Evolutionary conservation across 2,329 filamentous ascomycete species (phyloP).

Genomic region (Trichophyton rubrum): DNA sequence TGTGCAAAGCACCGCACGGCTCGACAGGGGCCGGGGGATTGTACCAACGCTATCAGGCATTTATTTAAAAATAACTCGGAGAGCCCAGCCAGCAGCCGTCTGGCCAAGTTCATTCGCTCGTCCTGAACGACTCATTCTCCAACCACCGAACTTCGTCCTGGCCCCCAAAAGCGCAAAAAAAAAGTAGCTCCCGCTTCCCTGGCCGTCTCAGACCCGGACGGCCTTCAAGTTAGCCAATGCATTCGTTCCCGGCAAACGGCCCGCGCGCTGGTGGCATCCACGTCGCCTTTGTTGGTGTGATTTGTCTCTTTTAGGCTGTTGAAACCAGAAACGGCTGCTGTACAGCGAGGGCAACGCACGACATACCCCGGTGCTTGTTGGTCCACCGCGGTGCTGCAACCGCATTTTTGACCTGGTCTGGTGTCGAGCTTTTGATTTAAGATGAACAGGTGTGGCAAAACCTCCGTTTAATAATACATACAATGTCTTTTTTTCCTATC

Average conservation of each 20-base stretch:
- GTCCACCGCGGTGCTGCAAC: not conserved
- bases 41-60: not conserved
- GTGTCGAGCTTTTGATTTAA: not conserved
- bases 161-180: not conserved
- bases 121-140: not conserved
- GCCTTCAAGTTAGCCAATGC: not conserved
- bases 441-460: conserved; percentile 4
- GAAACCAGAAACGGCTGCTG: not conserved
- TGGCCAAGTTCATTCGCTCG: not conserved
- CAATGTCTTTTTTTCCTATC: not conserved
- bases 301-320: conserved; percentile 1
- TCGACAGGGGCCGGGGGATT: not conserved
- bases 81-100: not conserved
- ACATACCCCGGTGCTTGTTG: not conserved
- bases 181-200: not conserved
- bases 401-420: not conserved
- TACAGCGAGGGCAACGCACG: not conserved
- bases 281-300: conserved; percentile 2
- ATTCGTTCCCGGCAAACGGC: not conserved
- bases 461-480: not conserved
- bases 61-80: not conserved
- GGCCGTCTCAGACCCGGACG: not conserved
- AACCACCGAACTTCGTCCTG: not conserved
- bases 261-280: conserved; percentile 1
- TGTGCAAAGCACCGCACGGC: not conserved